Evolutionary conservation across 371 early-diverging fungal species (phyloP).

Genomic region (Mucor mucedo): DNA sequence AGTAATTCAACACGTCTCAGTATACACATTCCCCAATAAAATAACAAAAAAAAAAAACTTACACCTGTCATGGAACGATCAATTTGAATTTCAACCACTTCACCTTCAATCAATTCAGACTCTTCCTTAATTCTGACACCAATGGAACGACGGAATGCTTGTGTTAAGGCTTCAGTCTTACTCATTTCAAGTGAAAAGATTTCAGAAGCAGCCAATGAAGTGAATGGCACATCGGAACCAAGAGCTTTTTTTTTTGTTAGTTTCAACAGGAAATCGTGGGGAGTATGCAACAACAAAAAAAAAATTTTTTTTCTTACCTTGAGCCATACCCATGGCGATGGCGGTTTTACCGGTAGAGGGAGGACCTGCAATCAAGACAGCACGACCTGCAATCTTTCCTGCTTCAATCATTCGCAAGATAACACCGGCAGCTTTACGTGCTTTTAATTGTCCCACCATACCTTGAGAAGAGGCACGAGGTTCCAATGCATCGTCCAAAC

Average conservation of each 20-base stretch:
- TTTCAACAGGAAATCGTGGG: too few relatives aligned
- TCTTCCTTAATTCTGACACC: slow-evolving; percentile 98
- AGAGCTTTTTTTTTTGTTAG: slow-evolving; percentile 56
- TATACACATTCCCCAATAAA: not conserved
- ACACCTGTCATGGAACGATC: slow-evolving; percentile 93
- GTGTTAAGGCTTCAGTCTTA: slow-evolving; percentile 98
- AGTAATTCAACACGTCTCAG: not conserved
- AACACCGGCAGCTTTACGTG: slow-evolving; percentile 96
- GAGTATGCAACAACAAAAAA: not conserved
- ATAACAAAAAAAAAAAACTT: slow-evolving; percentile 31
- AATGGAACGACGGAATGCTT: slow-evolving; percentile 97
- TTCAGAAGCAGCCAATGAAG: slow-evolving; percentile 95
- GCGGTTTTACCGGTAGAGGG: slow-evolving; percentile 98
- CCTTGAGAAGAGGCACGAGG: slow-evolving; percentile 89
- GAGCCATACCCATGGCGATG: slow-evolving; percentile 95
- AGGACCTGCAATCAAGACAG: slow-evolving; percentile 96
- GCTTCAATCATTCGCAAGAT: slow-evolving; percentile 93
- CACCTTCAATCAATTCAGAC: slow-evolving; percentile 98
- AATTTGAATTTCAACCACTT: slow-evolving; percentile 98
- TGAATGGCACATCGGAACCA: slow-evolving; percentile 95
- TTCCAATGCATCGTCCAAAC: slow-evolving; percentile 90
- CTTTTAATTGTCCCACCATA: slow-evolving; percentile 97
- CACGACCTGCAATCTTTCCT: slow-evolving; percentile 97
- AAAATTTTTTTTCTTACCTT: slow-evolving; percentile 37
- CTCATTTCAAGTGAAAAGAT: slow-evolving; percentile 98